A percentile compares a stretch with the other conserved stretches of the same genome.
phyloP scores from a whole-genome alignment of 495 filamentous ascomycete genomes.

The Ramalina peruviana region DNA sequence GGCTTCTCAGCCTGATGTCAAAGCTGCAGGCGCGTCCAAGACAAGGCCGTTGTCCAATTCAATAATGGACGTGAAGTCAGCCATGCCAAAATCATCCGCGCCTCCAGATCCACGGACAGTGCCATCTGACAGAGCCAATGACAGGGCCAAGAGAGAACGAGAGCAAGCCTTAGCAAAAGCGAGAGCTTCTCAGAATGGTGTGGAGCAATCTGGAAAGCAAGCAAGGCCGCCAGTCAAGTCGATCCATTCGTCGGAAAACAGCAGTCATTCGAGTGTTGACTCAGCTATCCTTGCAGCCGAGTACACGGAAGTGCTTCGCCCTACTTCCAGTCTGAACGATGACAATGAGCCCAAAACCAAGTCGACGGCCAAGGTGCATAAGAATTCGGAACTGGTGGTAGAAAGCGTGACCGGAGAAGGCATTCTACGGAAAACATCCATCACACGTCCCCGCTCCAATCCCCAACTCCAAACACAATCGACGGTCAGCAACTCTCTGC shows the following conservation, averaged over 20 bases:
- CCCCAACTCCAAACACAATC: slow-evolving; percentile 13
- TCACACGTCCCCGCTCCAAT: slow-evolving; percentile 17
- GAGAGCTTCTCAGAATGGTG: background rate
- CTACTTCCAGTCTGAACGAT: background rate
- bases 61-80: background rate
- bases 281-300: background rate
- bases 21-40: background rate
- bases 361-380: background rate
- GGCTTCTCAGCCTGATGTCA: background rate
- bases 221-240: background rate
- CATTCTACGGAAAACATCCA: slow-evolving; percentile 12
- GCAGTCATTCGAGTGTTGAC: background rate
- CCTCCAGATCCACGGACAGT: too few species aligned
- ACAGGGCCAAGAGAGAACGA: background rate
- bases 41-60: background rate
- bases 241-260: background rate
- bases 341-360: background rate
- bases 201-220: background rate
- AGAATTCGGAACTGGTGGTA: slow-evolving; percentile 10
- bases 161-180: background rate
- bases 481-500: slow-evolving; percentile 6
- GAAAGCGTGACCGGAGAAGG: slow-evolving; percentile 10
- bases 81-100: background rate
- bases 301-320: background rate
- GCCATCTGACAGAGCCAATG: background rate